phyloP scores from a whole-genome alignment of 805 yeast genomes.

The Pichia membranifaciens region DNA sequence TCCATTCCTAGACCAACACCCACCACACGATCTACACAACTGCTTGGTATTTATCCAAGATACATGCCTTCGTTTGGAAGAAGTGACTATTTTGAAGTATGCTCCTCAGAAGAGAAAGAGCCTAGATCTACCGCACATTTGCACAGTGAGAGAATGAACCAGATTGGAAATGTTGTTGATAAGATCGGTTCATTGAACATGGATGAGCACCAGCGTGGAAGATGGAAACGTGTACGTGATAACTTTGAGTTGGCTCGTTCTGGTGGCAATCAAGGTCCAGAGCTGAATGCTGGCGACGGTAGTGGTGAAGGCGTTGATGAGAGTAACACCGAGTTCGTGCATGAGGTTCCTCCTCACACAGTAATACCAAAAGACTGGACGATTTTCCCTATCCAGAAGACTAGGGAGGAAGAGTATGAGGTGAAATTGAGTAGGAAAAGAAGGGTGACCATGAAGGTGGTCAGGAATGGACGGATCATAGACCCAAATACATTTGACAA shows the following conservation, averaged over 20 bases:
- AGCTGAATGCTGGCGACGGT: neutral
- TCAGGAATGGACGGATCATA: neutral
- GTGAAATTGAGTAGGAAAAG: neutral
- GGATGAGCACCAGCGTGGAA: neutral
- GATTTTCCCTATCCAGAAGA: conserved; percentile 17
- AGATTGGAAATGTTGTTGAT: neutral
- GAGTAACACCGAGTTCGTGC: conserved; percentile 1
- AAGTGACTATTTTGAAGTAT: neutral
- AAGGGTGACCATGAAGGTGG: conserved; percentile 3
- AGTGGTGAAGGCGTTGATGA: neutral
- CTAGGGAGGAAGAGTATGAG: neutral
- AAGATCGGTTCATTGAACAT: conserved; percentile 4
- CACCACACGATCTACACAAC: too few relatives aligned
- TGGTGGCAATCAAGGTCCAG: too few relatives aligned
- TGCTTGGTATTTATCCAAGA: too few relatives aligned
- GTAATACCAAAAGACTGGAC: conserved; percentile 31
- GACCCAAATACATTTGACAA: conserved; percentile 9
- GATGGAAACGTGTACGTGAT: too few relatives aligned
- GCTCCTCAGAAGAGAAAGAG: too few relatives aligned
- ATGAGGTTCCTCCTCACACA: conserved; percentile 5
- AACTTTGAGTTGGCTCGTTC: too few relatives aligned
- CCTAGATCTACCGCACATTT: neutral
- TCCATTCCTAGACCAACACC: too few relatives aligned
- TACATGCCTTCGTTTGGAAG: too few relatives aligned
- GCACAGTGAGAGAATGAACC: neutral